Evolutionary conservation across 2,329 filamentous ascomycete genomes (phyloP), one percentile per base, ranked within the genome.

Genomic region (Periglandula ipomoeae): DNA sequence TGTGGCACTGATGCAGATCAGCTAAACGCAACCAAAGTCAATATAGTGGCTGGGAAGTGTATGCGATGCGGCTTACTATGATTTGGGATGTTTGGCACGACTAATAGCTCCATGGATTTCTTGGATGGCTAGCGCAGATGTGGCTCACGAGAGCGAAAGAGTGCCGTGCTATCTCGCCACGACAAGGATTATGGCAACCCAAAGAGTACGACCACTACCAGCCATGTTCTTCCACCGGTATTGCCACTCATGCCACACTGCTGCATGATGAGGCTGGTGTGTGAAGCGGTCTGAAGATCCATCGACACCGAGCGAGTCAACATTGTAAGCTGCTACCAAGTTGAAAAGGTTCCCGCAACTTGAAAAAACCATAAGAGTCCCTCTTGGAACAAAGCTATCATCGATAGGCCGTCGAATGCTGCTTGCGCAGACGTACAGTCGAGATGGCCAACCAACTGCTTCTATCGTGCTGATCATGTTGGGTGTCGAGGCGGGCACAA

Each of bases 241-340:
- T 46, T 24, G 44, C 27, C 42, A 44, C 42, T 35, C 10, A 9
- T 44, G 42, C 44, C 44, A 46, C 44, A 5, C 8, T 19, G 34
- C 15, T 19, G 17, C 34, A 37, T 13, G 30, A 22, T 17, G 44
- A 22, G 17, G 23, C 32, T 19, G 32, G 32, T 20, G 9, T 23
- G 11, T 27, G 43, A 22, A 35, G 43, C 19, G 43, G 43, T 32
- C 26, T 34, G 17, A n/a, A 35, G 26, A 22, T 46, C 19, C n/a
- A 22, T 24, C 23, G 22, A 17, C 5, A 32, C 7, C 42, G 8
- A 32, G 30, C 8, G 8, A 15, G 30, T 15, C 15, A 32, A 15
- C 15, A 8, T 32, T 32, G 30, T 8, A 32, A 32, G 30, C 30
- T n/a, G n/a, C n/a, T n/a, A n/a, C n/a, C n/a, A n/a, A n/a, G n/a